Evolutionary conservation across 2,329 filamentous ascomycete genomes (phyloP).

Genomic region (Basipetospora chlamydospora): DNA sequence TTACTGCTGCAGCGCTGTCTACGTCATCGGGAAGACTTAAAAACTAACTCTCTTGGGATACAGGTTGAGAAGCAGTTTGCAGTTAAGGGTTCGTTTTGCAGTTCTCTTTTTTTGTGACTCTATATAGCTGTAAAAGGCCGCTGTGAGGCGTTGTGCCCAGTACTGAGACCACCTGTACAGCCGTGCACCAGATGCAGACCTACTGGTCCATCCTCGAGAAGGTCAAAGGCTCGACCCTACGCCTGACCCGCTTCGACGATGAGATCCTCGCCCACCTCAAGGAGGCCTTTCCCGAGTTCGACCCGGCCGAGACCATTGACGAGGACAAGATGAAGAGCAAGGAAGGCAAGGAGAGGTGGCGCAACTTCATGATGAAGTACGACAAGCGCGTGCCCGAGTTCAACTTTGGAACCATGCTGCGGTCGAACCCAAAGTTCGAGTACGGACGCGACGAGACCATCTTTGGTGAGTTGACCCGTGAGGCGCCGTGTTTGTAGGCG

Average conservation of each 20-base stretch:
- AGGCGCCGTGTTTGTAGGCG: no score
- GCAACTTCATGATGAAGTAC: constrained; percentile 84
- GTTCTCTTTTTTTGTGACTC: no score
- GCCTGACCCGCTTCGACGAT: constrained; percentile 87
- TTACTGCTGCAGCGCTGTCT: constrained; percentile 1
- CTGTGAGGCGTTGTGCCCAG: no score
- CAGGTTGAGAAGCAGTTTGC: constrained; percentile 99
- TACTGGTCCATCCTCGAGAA: constrained; percentile 95
- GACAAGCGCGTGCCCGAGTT: constrained; percentile 93
- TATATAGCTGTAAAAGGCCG: no score
- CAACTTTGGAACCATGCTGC: constrained; percentile 93
- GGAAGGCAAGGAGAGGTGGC: constrained; percentile 83
- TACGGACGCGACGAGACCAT: constrained; percentile 85
- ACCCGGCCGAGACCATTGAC: constrained; percentile 64
- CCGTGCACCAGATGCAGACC: constrained; percentile 88
- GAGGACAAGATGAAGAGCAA: constrained; percentile 99
- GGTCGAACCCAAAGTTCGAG: constrained; percentile 62
- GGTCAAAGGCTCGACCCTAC: constrained; percentile 73
- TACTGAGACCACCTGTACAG: no score
- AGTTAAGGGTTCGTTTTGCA: constrained; percentile 56
- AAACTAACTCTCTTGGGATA: not conserved
- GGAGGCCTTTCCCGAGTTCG: constrained; percentile 82
- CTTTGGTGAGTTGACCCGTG: constrained; percentile 50
- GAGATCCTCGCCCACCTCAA: constrained; percentile 86
- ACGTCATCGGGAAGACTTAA: not conserved